Evolutionary conservation across 306 rosid species (phyloP), one percentile per base, ranked within the genome.

Genomic region (Dalbergia cochinchinensis): DNA sequence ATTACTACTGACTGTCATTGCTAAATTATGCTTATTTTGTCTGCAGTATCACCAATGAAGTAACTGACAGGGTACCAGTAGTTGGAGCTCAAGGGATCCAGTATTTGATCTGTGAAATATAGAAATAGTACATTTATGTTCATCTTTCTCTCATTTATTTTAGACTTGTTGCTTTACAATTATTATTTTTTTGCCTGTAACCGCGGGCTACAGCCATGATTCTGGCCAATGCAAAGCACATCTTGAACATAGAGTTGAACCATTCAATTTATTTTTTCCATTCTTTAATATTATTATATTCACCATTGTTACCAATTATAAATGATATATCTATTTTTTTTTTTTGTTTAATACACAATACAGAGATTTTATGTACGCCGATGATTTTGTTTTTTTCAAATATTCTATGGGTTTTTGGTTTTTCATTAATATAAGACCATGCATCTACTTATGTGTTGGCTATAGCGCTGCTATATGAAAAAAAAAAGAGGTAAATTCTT

Each of bases 11-110:
- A 35, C 20, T 45, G 48, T 65, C 65, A 8, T 65, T 73, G 47
- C 78, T 74, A 42, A 68, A 57, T 18, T 15, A 34, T 70, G 11
- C 48, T 55, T 55, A 44, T 58, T 13, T 26, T 55, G 41, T 54
- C 86, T 83, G 77, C 83, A 83, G 59, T 47, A 44, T 47, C 65
- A 41, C 8, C 69, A 7, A 7, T n/a, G 41, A 72, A 55, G 19
- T 73, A 73, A 37, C 59, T 42, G 37, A 22, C n/a, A 39, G 44
- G 47, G 65, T 50, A 69, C 41, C 62, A 48, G 45, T 31, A 1
- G 31, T 26, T 73, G 73, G 69, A 62, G 50, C 18, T 26, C 34
- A 51, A 54, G 10, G 65, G 37, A 53, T 20, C 71, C 77, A 39
- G 22, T 48, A 37, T 22, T 45, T 33, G 65, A 74, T 65, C 39